Evolutionary conservation across 2,329 filamentous ascomycete genomes (phyloP), one percentile per base, ranked within the genome.

Genomic region (Penicillium sclerotigenum): DNA sequence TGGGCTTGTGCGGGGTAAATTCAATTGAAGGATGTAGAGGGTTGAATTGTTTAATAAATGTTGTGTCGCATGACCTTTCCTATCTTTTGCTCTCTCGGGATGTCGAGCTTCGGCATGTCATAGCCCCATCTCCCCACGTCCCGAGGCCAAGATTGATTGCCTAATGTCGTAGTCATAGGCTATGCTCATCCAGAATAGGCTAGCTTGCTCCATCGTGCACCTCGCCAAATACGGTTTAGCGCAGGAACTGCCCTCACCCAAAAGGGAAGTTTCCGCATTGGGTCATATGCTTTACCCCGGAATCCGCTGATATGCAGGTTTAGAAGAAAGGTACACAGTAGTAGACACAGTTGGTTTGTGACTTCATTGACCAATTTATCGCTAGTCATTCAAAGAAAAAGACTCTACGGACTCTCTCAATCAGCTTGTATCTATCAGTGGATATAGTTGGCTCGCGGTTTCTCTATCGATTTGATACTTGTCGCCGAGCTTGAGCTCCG

Each of bases 61-160:
- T 13, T 14, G 13, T 9, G 14, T 5, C 36, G 36, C 47, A 24
- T 37, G 49, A 52, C 22, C 38, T 36, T 51, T 50, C 14, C 13
- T 14, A 18, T 28, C 26, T 45, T 52, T 26, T 20, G 38, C 11
- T 43, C 20, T 10, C 29, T 45, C 49, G 49, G 49, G 40, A 46
- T 47, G 20, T 24, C 1, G 37, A 16, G 10, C 2, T 28, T 50
- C 47, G 47, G 36, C 16, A 29, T 42, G 18, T 22, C 28, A 29
- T 29, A 31, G 24, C 26, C n/a, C 36, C 47, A 33, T 28, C 22
- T 38, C 24, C 34, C 9, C 42, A 37, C 20, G 29, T 47, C 9
- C 33, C 50, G 50, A 47, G n/a, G 13, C 5, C 10, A 31, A 31
- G 9, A 4, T 8, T 5, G 8, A 13, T 33, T 42, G 14, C 41